Evolutionary conservation across 2,329 filamentous ascomycete species (phyloP), one percentile per base, ranked within the genome.

Genomic region (Xylariaceae sp.): DNA sequence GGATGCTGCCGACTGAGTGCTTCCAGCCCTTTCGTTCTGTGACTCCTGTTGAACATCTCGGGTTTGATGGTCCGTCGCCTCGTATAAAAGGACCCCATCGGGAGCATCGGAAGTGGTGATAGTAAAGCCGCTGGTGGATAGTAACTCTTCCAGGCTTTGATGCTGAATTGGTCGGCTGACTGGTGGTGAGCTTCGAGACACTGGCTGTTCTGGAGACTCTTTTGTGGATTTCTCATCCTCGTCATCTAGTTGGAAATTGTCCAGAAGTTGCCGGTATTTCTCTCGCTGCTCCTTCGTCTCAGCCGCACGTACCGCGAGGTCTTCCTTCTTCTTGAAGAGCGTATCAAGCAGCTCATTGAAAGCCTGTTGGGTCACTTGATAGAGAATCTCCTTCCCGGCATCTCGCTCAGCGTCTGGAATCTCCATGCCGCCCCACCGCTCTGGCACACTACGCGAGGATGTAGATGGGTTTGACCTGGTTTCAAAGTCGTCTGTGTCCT

Each of bases 301-400:
- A 7, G 84, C 82, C 9, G 87, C 87, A 52, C 86, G 82, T 57
- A 95, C 76, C 1, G 92, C 87, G 16, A 91, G 73, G 61, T 93
- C 87, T 73, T 98, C 94, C 63, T 89, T 88, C 4, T 83, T 80
- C 65, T 89, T 89, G 77, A 99, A 99, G 0, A 99, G 80, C 1
- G 87, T 83, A 69, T 98, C 91, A 0, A 99, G 83, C 2, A 98
- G 79, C 74, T 98, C 92, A 68, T 98, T 97, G 76, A 96, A 91
- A 0, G 92, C 90, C 73, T 96, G 90, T 73, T 97, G 92, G 0
- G 91, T 92, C 28, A 96, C 87, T 71, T 96, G 91, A 69, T 96
- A 97, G 1, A 98, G 78, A 3, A 97, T 89, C 70, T 98, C 92
- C 65, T 89, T 91, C 33, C 91, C 92, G 5, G 91, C 87, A 71